Conservation (phyloP, 441 rosid species). For the Adansonia madagascariensis region DNA sequence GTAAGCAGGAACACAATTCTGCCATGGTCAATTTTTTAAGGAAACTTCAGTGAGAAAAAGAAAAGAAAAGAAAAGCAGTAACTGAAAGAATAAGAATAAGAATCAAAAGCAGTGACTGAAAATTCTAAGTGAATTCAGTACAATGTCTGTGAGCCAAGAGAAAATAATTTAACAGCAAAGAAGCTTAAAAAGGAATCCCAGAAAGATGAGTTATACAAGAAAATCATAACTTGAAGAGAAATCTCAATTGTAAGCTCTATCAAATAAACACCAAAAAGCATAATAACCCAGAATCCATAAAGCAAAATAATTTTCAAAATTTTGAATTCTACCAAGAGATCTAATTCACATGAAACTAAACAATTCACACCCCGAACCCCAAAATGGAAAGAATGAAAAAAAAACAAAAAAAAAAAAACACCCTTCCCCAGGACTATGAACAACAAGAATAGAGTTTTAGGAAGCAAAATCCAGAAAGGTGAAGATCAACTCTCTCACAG, state of each 20-base stretch:
- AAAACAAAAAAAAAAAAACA: not conserved
- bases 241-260: not conserved
- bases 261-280: constrained; percentile 2
- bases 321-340: constrained; percentile 33
- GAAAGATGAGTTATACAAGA: not conserved
- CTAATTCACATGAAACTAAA: constrained; percentile 25
- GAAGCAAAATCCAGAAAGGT: constrained; percentile 13
- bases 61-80: not conserved
- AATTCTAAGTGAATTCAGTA: not conserved
- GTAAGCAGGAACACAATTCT: not conserved
- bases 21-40: not conserved
- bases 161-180: not conserved
- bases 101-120: constrained; percentile 8
- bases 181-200: not conserved
- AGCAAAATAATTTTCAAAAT: constrained; percentile 1
- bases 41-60: not conserved
- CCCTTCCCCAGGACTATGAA: not conserved
- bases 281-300: constrained; percentile 16
- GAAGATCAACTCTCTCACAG: constrained; percentile 11
- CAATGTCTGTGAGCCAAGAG: not conserved
- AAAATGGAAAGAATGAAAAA: too few relatives aligned
- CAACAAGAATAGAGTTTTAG: not conserved
- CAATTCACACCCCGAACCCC: not conserved
- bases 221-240: constrained; percentile 1
- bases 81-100: not conserved